phyloP scores from a whole-genome alignment of 345 rosid genomes.

The Aquilaria malaccensis region DNA sequence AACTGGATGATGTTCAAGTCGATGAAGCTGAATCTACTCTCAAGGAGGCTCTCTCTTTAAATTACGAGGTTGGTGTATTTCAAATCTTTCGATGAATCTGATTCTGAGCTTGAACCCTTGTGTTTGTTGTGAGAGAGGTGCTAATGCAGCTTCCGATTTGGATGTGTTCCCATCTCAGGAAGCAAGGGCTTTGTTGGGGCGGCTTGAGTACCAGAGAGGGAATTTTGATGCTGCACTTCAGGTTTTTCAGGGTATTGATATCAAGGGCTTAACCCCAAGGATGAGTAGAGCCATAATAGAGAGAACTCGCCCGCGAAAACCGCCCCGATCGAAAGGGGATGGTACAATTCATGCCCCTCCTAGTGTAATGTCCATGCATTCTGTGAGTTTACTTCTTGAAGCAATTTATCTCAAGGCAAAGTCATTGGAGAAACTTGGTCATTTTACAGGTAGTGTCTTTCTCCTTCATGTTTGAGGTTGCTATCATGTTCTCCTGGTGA shows the following conservation, averaged over 20 bases:
- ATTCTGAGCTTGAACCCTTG: not conserved
- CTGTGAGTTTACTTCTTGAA: conserved; percentile 82
- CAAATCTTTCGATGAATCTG: not conserved
- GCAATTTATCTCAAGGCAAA: conserved; percentile 85
- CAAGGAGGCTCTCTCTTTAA: conserved; percentile 92
- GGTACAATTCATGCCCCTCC: conserved; percentile 20
- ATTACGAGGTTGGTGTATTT: conserved; percentile 66
- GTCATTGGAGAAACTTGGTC: conserved; percentile 70
- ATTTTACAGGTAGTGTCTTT: conserved; percentile 39
- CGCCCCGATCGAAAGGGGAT: conserved; percentile 39
- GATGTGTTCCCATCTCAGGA: conserved; percentile 43
- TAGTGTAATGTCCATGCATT: conserved; percentile 76
- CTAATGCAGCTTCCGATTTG: not conserved
- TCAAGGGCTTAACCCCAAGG: conserved; percentile 54
- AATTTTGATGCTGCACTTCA: conserved; percentile 94
- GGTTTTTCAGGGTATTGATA: conserved; percentile 88
- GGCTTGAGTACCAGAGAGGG: conserved; percentile 89
- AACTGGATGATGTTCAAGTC: conserved; percentile 67
- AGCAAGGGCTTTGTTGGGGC: conserved; percentile 94
- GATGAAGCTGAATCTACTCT: conserved; percentile 96
- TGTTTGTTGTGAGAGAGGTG: not conserved
- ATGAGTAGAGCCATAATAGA: conserved; percentile 58
- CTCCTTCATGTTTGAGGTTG: not conserved
- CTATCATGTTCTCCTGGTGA: not conserved
- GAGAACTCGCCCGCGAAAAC: conserved; percentile 51